Evolutionary conservation across 2,329 filamentous ascomycete genomes (phyloP), one percentile per base, ranked within the genome.

Genomic region (Diaporthe velutina): DNA sequence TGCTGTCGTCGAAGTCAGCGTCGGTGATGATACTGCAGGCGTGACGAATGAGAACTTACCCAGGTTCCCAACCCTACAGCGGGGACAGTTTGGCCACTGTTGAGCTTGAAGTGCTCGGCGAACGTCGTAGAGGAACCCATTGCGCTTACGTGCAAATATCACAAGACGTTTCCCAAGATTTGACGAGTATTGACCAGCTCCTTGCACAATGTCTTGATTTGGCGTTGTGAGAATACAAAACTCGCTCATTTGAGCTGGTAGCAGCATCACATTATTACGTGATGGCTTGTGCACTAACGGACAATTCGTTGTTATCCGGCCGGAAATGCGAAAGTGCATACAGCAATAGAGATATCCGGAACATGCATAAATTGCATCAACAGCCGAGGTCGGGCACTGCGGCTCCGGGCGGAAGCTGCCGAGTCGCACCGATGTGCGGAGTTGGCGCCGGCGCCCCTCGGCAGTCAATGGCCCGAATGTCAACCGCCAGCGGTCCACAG

Each of bases 51-150:
- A 57, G 58, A n/a, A 22, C 71, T 58, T 57, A 75, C 74, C 75
- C 76, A 77, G 22, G 74, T 76, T 3, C 75, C 74, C n/a, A 75
- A 48, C 40, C 71, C 71, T 17, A 74, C 71, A 25, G 75, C 68
- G 1, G 74, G 76, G 12, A 77, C 40, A 22, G 42, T 55, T 7
- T 67, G 30, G 25, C 74, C 74, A 45, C 68, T 71, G 25, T 74
- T 75, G 70, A 76, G 58, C 35, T 60, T 74, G 68, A 76, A 73
- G 2, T 70, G 60, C 60, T 66, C 57, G 15, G 74, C 45, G 30
- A 76, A 72, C 17, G 74, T 68, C 58, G 74, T 71, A 5, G 25
- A 48, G 35, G 55, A n/a, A 25, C 57, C 54, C 35, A n/a, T 38
- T 3, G n/a, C n/a, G 30, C 42, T 50, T 30, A n/a, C 15, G n/a